Evolutionary conservation across 257 asterid species (phyloP).

Genomic region (Verbena officinalis): DNA sequence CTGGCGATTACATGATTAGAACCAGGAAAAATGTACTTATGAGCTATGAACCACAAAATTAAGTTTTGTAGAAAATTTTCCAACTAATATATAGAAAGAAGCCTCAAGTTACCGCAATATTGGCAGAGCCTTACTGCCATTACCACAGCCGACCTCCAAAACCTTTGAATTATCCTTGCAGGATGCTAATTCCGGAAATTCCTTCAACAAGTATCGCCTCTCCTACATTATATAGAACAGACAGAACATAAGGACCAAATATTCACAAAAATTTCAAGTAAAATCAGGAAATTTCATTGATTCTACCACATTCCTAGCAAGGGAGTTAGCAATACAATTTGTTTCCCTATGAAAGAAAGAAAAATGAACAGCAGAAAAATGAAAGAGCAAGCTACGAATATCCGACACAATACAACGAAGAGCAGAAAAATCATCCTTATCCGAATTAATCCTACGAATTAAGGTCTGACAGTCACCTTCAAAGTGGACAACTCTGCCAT

Average conservation of each 20-base stretch:
- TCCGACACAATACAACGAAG: too few species aligned
- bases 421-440: too few species aligned
- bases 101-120: conserved; percentile 52
- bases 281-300: neutral
- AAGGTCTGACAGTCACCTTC: too few species aligned
- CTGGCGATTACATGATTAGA: neutral
- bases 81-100: neutral
- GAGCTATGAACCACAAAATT: neutral
- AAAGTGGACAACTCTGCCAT: too few species aligned
- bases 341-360: conserved; percentile 91
- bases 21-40: neutral
- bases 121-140: conserved; percentile 86
- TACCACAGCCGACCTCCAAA: conserved; percentile 98
- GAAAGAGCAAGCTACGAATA: too few species aligned
- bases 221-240: conserved; percentile 46
- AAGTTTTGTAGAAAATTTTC: neutral
- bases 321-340: too few species aligned
- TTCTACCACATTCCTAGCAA: too few species aligned
- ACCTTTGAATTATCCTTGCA: conserved; percentile 57
- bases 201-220: conserved; percentile 82
- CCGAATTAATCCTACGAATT: too few species aligned
- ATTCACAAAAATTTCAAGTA: neutral
- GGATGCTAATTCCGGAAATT: conserved; percentile 80
- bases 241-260: neutral
- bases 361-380: conserved; percentile 75